Evolutionary conservation across 2,329 filamentous ascomycete species (phyloP), one percentile per base, ranked within the genome.

Genomic region (Apiospora koreana): DNA sequence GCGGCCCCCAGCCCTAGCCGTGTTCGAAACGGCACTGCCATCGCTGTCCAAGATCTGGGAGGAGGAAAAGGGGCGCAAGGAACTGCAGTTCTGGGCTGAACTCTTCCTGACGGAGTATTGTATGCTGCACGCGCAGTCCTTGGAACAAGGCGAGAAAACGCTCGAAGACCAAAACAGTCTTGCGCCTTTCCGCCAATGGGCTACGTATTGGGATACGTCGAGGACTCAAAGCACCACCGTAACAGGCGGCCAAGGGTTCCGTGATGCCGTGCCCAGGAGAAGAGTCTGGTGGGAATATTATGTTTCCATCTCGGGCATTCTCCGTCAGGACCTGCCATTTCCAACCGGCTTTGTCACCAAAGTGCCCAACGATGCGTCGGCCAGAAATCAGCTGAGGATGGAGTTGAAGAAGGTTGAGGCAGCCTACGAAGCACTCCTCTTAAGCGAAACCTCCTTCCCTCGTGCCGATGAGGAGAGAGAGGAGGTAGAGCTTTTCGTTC

Each of bases 261-360:
- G 86, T 72, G 87, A 88, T 25, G 84, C 87, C 12, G 86, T 91
- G 23, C 86, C 88, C 41, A 85, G 92, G 73, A 86, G 92, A 72
- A 83, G 89, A 50, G 90, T 97, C 62, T 98, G 95, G 95, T 91
- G 88, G 75, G 89, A 93, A 72, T 98, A 98, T 80, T 97, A 97
- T 78, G 83, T 89, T 62, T 89, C 92, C 1, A 83, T 98, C 23
- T 97, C 94, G 1, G 86, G 85, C n/a, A 89, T 97, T 45, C 81
- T 98, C 8, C 91, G 92, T 75, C 83, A 89, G 69, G 88, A 90
- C 71, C 77, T 93, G 28, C 84, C 90, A 0, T 93, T 90, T 68
- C 85, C 88, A 1, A 83, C 84, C 0, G 87, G 83, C 4, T 81
- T 85, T 72, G 73, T 83, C 69, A 76, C 79, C 73, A 77, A 81